These are phyloP conservation scores for Cardamine resedifolia DNA, from an alignment of 345 rosid genomes.

Conservation along the genomic window DNA sequence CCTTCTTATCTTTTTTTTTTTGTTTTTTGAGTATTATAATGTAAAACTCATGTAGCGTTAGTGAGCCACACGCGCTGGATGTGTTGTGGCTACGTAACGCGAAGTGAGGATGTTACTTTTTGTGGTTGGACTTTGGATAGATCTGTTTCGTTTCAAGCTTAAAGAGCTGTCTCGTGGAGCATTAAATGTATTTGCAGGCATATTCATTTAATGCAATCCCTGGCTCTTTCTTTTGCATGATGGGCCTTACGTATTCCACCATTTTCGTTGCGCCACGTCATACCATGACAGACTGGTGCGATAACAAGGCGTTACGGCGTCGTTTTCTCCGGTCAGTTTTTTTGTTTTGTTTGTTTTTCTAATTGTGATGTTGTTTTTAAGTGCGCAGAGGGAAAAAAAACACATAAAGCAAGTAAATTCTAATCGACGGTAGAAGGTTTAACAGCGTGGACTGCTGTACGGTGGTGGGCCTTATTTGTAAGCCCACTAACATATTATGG, in stretches of 20 bases:
- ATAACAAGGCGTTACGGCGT: constrained; percentile 25
- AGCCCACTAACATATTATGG: not conserved
- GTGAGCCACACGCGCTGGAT: constrained; percentile 22
- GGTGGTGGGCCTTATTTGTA: not conserved
- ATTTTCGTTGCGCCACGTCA: constrained; percentile 36
- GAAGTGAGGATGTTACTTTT: not conserved
- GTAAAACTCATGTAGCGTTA: constrained; percentile 12
- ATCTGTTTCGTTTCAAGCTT: constrained; percentile 27
- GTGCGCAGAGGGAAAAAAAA: not conserved
- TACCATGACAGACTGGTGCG: constrained; percentile 23
- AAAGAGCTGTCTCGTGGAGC: constrained; percentile 34
- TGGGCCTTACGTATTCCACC: constrained; percentile 35
- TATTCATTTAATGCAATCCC: constrained; percentile 32
- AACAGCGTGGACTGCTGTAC: not conserved
- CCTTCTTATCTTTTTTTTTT: constrained; percentile 20
- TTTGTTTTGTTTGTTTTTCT: not conserved
- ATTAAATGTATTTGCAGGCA: constrained; percentile 39
- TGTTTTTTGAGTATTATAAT: not conserved
- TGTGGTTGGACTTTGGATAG: constrained; percentile 28
- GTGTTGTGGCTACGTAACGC: constrained; percentile 16
- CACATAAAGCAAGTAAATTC: not conserved
- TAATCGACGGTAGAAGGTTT: not conserved
- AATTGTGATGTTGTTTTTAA: not conserved
- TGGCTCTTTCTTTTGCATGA: constrained; percentile 34
- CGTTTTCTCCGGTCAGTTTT: constrained; percentile 22